Evolutionary conservation across 78 protist species (phyloP), one percentile per base, ranked within the genome.

Genomic region (Dictyostelium purpureum): DNA sequence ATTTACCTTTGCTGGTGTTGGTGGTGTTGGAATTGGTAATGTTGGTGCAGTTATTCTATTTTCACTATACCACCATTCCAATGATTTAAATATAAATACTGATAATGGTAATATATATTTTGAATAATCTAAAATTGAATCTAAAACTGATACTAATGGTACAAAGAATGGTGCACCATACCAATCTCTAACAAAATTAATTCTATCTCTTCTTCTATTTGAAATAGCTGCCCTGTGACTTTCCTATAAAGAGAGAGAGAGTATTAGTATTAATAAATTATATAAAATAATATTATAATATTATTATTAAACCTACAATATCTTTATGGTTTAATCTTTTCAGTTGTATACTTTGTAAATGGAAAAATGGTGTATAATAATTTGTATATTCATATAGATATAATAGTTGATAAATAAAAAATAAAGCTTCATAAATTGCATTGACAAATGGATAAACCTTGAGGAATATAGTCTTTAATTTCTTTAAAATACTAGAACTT

Each of bases 21-120:
- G 94, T n/a, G 94, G 94, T 18, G 94, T 79, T 40, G 89, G 88
- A 4, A 90, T 40, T 49, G 94, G 94, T 47, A 90, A 45, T 10
- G 88, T 47, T 24, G 82, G 85, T 26, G 85, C 54, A 10, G 83
- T 66, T 38, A 47, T 40, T 66, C 94, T 57, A 75, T 81, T 90
- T 42, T 90, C 94, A 38, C 74, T 49, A 43, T 90, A 90, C 94
- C 94, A 90, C 94, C 94, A 90, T 31, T 90, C 94, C 9, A 79
- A 51, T 57, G 87, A 88, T 40, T 88, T 88, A 43, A 88, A 88
- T 21, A 79, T 47, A 49, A 88, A 88, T 26, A 79, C 80, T 21
- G 94, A 88, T 28, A 76, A 63, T 56, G 88, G 88, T 49, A 88
- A 52, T 16, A 88, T 69, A 51, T 61, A 79, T 49, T 88, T 77